Conservation (phyloP, 148 eudicot species). For the Camellia sinensis region DNA sequence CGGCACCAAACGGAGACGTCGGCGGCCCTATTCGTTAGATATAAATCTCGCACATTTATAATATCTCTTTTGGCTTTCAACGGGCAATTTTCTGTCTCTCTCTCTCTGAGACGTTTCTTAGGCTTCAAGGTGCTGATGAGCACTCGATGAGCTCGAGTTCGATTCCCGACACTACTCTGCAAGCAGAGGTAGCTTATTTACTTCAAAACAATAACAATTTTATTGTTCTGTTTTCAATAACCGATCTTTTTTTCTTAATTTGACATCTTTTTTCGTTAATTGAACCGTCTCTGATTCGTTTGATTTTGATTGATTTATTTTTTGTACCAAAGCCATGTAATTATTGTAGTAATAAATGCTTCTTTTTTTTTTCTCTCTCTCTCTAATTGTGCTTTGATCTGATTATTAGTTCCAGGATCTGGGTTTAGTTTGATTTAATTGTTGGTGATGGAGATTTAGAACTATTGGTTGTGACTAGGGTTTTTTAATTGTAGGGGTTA, state of each 20-base stretch:
- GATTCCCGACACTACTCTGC: neutral
- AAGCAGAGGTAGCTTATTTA: neutral
- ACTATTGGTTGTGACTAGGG: neutral
- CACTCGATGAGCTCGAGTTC: neutral
- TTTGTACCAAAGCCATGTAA: neutral
- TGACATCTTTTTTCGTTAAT: neutral
- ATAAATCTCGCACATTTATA: constrained; percentile 18
- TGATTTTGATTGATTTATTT: neutral
- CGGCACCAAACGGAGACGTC: constrained; percentile 65
- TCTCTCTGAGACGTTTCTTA: constrained; percentile 14
- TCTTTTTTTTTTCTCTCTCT: neutral
- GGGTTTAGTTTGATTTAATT: constrained; percentile 20
- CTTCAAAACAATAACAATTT: neutral
- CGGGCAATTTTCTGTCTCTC: constrained; percentile 44
- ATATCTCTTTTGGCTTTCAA: constrained; percentile 38
- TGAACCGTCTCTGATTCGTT: neutral
- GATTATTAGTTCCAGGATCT: constrained; percentile 36
- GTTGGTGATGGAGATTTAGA: constrained; percentile 1
- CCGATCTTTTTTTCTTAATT: neutral
- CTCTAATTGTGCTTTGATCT: constrained; percentile 25
- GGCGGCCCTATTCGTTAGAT: constrained; percentile 63
- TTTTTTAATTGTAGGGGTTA: constrained; percentile 3
- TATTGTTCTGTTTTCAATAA: neutral
- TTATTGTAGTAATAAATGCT: neutral
- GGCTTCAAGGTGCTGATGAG: constrained; percentile 9